Base-by-base conservation (phyloP, 139 green algal genomes). In the Ettlia oleoabundans region DNA sequence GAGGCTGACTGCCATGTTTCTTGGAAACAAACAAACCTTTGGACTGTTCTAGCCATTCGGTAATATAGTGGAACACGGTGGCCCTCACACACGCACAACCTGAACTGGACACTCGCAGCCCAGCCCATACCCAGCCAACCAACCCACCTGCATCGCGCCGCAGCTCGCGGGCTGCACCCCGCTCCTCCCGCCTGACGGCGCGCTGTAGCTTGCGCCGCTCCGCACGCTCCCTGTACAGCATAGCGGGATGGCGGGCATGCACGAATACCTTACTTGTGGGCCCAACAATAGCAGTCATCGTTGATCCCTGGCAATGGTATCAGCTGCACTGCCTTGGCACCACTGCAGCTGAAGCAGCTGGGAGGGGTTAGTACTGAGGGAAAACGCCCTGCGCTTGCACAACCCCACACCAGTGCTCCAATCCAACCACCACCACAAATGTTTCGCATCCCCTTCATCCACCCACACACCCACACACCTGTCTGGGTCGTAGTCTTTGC, bases 111-210 rank as follows among this genome's bases (percentile, higher is more conserved):
- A 10, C 47, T 58, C 15, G 47, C 13, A 24, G 47, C 47, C 13
- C 47, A 24, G 47, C 47, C 10, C 15, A 58, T 58, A 58, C 10
- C 10, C 10, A 58, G 47, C 47, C 47, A 58, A 58, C 13, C 43
- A 0, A 10, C 53, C 19, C 53, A 80, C 73, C 73, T 68, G 88
- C 90, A 74, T 98, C 96, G 41, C 93, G 92, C 4, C 97, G 93
- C 81, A 99, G 92, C 92, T 99, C 97, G 26, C 97, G 91, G 62
- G 96, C 92, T 68, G 83, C 85, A 68, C 92, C 92, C 30, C 95
- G 69, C 79, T 89, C 85, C 86, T 96, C 93, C 76, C 92, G 92
- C 65, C 80, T 67, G 33, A 96, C 19, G 78, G 91, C 65, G 10
- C 89, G 86, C 90, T 96, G 91, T 69, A 96, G 88, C 43, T 88